Evolutionary conservation across 2,329 filamentous ascomycete species (phyloP).

Genomic region (Didymosphaeria variabile): DNA sequence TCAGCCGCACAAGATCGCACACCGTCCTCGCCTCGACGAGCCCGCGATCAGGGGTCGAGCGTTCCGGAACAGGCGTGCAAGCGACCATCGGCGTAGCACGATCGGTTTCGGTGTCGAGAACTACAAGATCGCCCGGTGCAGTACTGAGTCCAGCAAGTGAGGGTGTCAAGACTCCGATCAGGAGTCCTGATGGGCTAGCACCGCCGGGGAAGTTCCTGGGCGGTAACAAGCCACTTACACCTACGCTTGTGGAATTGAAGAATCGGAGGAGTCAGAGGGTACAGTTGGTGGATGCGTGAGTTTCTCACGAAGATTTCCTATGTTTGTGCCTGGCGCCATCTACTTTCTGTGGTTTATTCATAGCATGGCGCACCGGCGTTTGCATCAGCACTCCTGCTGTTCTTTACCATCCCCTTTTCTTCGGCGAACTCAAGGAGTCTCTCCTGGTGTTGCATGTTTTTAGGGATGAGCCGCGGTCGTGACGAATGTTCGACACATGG

Average conservation of each 20-base stretch:
- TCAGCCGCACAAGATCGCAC: slow-evolving; percentile 14
- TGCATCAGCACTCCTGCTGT: background rate
- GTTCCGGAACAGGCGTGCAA: slow-evolving; percentile 19
- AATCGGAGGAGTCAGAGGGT: slow-evolving; percentile 48
- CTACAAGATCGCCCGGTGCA: slow-evolving; percentile 29
- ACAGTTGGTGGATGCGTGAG: slow-evolving; percentile 45
- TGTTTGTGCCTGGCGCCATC: slow-evolving; percentile 1
- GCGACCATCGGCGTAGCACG: slow-evolving; percentile 46
- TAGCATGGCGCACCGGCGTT: slow-evolving; percentile 19
- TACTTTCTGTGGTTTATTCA: background rate
- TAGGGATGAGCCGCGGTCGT: background rate
- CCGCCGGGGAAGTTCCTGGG: slow-evolving; percentile 37
- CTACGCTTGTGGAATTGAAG: slow-evolving; percentile 48
- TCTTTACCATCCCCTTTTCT: background rate
- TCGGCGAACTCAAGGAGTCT: background rate
- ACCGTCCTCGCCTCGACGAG: slow-evolving; percentile 15
- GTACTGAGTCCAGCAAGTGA: slow-evolving; percentile 20
- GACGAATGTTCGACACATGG: slow-evolving; percentile 1
- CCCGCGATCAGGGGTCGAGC: slow-evolving; percentile 19
- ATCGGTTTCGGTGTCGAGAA: slow-evolving; percentile 42
- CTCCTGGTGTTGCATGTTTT: background rate
- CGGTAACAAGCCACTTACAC: slow-evolving; percentile 39
- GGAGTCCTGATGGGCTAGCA: slow-evolving; percentile 12
- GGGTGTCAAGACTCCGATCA: slow-evolving; percentile 2
- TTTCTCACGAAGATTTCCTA: background rate